These are phyloP conservation scores for Aureobasidium sp. DNA, from an alignment of 2,329 filamentous ascomycete genomes.

Conservation along the genomic window DNA sequence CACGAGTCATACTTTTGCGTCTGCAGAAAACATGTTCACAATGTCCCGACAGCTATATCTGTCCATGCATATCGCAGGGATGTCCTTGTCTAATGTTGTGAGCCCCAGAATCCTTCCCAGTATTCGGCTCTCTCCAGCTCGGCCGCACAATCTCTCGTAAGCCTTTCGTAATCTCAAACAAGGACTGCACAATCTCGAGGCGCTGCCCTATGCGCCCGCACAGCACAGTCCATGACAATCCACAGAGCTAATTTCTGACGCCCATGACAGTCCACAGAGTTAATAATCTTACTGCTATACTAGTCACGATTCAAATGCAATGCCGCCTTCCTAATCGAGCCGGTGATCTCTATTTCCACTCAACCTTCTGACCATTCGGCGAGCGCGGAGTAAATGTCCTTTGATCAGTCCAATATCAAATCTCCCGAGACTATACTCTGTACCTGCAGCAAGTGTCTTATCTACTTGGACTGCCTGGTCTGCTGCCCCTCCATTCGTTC, in stretches of 20 bases:
- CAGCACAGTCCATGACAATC: not conserved
- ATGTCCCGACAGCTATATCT: not conserved
- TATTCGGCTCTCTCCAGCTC: not conserved
- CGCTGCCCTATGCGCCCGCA: not conserved
- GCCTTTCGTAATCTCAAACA: not conserved
- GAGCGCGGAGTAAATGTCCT: not conserved
- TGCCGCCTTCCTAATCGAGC: not conserved
- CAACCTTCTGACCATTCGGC: not conserved
- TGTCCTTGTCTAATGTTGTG: not conserved
- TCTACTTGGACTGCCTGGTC: not conserved
- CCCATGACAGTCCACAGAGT: not conserved
- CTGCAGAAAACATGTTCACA: not conserved
- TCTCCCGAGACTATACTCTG: not conserved
- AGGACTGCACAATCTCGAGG: not conserved
- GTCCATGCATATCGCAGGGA: not conserved
- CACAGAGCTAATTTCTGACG: not conserved
- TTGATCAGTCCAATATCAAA: not conserved
- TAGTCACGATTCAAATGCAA: not conserved
- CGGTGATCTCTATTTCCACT: not conserved
- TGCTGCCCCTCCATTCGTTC: not conserved
- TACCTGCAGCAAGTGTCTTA: constrained; percentile 3
- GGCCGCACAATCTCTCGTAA: not conserved
- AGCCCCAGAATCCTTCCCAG: not conserved
- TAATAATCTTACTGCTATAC: not conserved
- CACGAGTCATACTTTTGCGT: not conserved